These are phyloP conservation scores for Leccinum subgranulosum DNA, from an alignment of 768 basidiomycete species.

Conservation along the genomic window DNA sequence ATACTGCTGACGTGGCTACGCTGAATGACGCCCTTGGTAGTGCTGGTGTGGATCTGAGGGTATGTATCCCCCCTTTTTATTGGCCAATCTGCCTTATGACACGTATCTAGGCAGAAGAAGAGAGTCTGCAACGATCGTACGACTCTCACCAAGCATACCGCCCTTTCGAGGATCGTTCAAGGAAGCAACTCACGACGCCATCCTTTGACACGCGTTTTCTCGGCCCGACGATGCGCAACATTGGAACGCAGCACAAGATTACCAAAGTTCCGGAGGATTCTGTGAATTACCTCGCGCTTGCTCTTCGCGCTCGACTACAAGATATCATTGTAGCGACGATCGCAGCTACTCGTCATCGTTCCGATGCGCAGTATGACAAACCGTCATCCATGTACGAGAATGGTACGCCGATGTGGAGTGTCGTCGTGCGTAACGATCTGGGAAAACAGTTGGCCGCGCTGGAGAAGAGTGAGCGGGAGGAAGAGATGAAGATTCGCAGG, in stretches of 20 bases:
- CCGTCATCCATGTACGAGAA: constrained; percentile 64
- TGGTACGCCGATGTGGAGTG: constrained; percentile 77
- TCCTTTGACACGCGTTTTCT: constrained; percentile 67
- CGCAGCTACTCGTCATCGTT: constrained; percentile 64
- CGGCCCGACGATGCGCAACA: constrained; percentile 62
- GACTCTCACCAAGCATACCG: constrained; percentile 63
- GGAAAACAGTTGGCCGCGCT: constrained; percentile 73
- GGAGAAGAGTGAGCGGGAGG: constrained; percentile 80
- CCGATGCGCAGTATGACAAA: constrained; percentile 66
- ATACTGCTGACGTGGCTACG: constrained; percentile 71
- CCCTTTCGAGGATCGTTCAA: constrained; percentile 72
- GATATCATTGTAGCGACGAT: constrained; percentile 68
- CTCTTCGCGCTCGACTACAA: constrained; percentile 71
- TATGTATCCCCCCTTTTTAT: constrained; percentile 29
- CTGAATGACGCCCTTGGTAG: constrained; percentile 83
- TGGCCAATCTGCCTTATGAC: not conserved
- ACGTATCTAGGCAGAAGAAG: constrained; percentile 75
- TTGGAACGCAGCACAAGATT: constrained; percentile 69
- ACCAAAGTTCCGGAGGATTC: constrained; percentile 65
- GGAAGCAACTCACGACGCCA: constrained; percentile 69
- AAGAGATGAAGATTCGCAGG: constrained; percentile 69
- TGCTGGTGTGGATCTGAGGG: constrained; percentile 83
- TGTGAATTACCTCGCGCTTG: constrained; percentile 75
- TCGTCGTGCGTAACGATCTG: constrained; percentile 73
- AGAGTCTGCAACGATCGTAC: constrained; percentile 65